Evolutionary conservation across 2,329 filamentous ascomycete genomes (phyloP).

Genomic region (Boeremia lycopersici): DNA sequence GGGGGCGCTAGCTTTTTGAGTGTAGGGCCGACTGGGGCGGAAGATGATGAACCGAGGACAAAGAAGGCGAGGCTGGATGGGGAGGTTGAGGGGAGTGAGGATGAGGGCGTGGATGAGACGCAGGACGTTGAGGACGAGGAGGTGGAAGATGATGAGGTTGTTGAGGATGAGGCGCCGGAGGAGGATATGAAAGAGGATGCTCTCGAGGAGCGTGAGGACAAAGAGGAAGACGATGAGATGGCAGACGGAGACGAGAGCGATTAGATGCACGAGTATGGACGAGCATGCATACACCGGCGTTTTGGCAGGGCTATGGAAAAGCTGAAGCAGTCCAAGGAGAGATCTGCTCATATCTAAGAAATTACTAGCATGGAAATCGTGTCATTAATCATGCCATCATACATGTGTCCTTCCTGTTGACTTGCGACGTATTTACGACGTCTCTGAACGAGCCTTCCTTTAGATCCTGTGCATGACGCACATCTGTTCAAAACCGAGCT

Average conservation of each 20-base stretch:
- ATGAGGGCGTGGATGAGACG: constrained; percentile 46
- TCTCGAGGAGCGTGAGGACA: constrained; percentile 53
- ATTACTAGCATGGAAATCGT: neutral
- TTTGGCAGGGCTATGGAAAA: constrained; percentile 13
- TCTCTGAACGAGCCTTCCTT: too few species aligned
- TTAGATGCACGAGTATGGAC: constrained; percentile 20
- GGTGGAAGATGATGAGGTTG: constrained; percentile 58
- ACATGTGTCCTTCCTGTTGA: neutral
- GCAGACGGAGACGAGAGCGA: constrained; percentile 62
- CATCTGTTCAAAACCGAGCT: neutral
- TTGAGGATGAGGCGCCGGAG: constrained; percentile 61
- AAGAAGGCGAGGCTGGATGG: constrained; percentile 53
- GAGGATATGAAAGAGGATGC: constrained; percentile 54
- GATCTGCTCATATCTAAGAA: neutral
- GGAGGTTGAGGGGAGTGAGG: constrained; percentile 48
- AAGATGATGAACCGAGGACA: constrained; percentile 53
- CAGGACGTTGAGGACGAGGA: constrained; percentile 57
- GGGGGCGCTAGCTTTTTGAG: constrained; percentile 22
- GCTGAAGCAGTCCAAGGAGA: neutral
- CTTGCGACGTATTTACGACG: too few species aligned
- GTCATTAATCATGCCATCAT: neutral
- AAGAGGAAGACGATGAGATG: constrained; percentile 54
- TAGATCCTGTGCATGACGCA: too few species aligned
- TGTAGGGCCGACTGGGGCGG: constrained; percentile 12
- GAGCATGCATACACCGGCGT: constrained; percentile 39